These are phyloP conservation scores for Candida tibetensis DNA, from an alignment of 805 yeast species.

Conservation along the genomic window DNA sequence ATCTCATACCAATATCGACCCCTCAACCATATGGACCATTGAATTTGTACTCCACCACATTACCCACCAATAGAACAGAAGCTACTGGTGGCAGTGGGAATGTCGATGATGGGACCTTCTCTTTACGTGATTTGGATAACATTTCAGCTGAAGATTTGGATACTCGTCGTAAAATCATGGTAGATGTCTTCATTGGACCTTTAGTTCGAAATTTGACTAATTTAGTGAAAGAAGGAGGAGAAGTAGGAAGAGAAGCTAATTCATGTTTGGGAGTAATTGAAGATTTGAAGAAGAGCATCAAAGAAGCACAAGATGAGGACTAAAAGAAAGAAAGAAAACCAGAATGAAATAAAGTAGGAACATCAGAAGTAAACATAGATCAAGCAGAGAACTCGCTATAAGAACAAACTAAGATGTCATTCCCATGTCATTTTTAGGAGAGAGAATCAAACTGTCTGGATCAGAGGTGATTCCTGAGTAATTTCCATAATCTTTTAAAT, in stretches of 20 bases:
- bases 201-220: constrained; percentile 49
- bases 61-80: constrained; percentile 15
- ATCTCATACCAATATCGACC: constrained; percentile 47
- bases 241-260: constrained; percentile 52
- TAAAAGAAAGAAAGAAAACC: constrained; percentile 6
- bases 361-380: too few species aligned
- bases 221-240: constrained; percentile 69
- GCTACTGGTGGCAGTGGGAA: constrained; percentile 8
- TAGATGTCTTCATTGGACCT: constrained; percentile 50
- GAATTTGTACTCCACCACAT: constrained; percentile 51
- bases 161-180: constrained; percentile 52
- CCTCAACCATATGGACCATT: constrained; percentile 66
- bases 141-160: constrained; percentile 59
- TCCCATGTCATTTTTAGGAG: too few species aligned
- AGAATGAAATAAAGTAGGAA: neutral
- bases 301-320: constrained; percentile 9
- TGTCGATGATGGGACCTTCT: constrained; percentile 23
- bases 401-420: too few species aligned
- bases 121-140: constrained; percentile 39
- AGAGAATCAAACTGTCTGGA: too few species aligned
- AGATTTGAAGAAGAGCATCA: constrained; percentile 6
- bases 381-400: too few species aligned
- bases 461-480: too few species aligned
- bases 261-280: constrained; percentile 19
- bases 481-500: too few species aligned